Evolutionary conservation across 1,139 yeast genomes (phyloP).

Genomic region (Yarrowia galli): DNA sequence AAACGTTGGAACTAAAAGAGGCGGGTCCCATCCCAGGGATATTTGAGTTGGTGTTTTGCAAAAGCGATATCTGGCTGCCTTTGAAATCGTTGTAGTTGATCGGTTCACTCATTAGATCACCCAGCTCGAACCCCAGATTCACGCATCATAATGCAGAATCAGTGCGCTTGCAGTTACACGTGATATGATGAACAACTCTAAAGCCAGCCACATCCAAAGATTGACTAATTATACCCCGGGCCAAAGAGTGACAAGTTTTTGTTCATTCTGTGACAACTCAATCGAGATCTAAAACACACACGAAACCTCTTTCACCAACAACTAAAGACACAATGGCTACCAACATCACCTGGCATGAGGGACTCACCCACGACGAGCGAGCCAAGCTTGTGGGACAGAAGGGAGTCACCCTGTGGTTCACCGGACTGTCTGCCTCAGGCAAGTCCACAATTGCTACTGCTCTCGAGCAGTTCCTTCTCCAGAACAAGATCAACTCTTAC

Average conservation of each 20-base stretch:
- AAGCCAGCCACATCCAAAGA: constrained; percentile 22
- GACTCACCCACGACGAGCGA: constrained; percentile 85
- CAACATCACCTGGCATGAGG: constrained; percentile 95
- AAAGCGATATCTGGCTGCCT: too few species aligned
- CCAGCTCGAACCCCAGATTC: constrained; percentile 9
- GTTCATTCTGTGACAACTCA: constrained; percentile 4
- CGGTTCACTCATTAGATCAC: too few species aligned
- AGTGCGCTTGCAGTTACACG: constrained; percentile 7
- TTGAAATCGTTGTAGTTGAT: too few species aligned
- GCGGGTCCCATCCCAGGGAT: not conserved
- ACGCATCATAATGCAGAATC: constrained; percentile 23
- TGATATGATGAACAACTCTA: constrained; percentile 34
- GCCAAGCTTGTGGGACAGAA: constrained; percentile 72
- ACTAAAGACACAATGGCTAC: constrained; percentile 70
- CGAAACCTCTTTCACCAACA: too few species aligned
- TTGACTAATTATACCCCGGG: constrained; percentile 7
- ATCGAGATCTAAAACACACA: constrained; percentile 17
- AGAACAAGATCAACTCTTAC: constrained; percentile 69
- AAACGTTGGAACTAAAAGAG: not conserved
- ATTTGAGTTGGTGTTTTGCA: not conserved
- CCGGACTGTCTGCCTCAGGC: constrained; percentile 95
- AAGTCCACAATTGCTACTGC: constrained; percentile 95
- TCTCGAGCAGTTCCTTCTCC: constrained; percentile 78
- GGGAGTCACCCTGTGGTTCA: constrained; percentile 93
- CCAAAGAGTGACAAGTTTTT: constrained; percentile 4